phyloP scores from a whole-genome alignment of 345 rosid genomes.

The Lepidium aucheri region DNA sequence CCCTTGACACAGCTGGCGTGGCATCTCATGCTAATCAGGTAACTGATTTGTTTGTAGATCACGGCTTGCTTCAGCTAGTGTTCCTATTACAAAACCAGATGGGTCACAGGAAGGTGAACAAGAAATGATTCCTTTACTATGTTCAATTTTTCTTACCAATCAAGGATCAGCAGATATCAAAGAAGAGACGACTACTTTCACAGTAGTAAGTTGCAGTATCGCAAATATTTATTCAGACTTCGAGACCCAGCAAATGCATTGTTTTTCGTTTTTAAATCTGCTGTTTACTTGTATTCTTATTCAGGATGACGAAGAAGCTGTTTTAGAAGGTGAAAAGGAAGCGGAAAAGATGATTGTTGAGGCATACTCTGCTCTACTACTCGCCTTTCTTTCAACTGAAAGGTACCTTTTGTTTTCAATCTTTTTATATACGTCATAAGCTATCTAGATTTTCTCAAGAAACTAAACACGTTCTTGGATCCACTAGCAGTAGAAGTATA shows the following conservation, averaged over 20 bases:
- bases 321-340: constrained; percentile 92
- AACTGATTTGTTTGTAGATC: constrained; percentile 40
- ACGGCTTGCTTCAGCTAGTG: constrained; percentile 70
- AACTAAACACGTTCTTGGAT: constrained; percentile 12
- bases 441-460: not conserved
- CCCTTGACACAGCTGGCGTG: not conserved
- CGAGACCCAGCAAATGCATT: not conserved
- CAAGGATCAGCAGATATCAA: constrained; percentile 62
- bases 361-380: constrained; percentile 90
- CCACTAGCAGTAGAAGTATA: constrained; percentile 51
- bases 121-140: constrained; percentile 68
- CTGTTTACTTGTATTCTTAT: not conserved
- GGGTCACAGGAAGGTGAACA: constrained; percentile 42
- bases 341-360: constrained; percentile 98
- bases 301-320: constrained; percentile 67
- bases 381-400: constrained; percentile 96
- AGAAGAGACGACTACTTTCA: constrained; percentile 45
- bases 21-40: not conserved
- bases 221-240: constrained; percentile 5
- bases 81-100: constrained; percentile 45
- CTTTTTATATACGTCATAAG: not conserved
- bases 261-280: not conserved
- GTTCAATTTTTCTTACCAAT: constrained; percentile 85
- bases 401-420: constrained; percentile 38
- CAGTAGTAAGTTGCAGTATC: constrained; percentile 52